Evolutionary conservation across 2,329 filamentous ascomycete species (phyloP).

Genomic region (Claviceps sp.): DNA sequence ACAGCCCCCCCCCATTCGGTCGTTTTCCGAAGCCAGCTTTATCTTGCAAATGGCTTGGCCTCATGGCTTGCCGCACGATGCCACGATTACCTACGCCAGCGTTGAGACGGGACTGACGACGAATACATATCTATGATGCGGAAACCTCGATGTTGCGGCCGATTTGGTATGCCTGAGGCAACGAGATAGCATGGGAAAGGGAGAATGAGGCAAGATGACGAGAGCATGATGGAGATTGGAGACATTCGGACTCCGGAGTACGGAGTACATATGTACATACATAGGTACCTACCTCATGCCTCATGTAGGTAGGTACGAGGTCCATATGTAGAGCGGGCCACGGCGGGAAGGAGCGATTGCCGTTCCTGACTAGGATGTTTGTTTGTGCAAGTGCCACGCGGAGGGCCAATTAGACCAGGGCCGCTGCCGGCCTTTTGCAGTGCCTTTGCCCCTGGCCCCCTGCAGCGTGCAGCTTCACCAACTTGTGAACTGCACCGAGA

Average conservation of each 20-base stretch:
- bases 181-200: no score
- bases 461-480: neutral
- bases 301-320: neutral
- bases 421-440: neutral
- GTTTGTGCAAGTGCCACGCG: neutral
- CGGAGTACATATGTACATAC: no score
- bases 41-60: neutral
- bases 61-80: neutral
- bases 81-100: no score
- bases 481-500: no score
- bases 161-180: no score
- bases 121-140: no score
- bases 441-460: neutral
- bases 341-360: neutral
- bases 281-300: no score
- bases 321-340: neutral
- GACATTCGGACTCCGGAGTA: no score
- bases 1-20: no score
- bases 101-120: neutral
- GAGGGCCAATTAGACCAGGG: neutral
- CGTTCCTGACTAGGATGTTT: slow-evolving; percentile 8
- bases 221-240: no score
- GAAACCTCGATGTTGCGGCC: no score
- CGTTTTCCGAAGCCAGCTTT: neutral
- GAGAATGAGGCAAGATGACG: no score